Evolutionary conservation across 176 grass and related monocot genomes (phyloP).

Genomic region (Alloteropsis semialata): DNA sequence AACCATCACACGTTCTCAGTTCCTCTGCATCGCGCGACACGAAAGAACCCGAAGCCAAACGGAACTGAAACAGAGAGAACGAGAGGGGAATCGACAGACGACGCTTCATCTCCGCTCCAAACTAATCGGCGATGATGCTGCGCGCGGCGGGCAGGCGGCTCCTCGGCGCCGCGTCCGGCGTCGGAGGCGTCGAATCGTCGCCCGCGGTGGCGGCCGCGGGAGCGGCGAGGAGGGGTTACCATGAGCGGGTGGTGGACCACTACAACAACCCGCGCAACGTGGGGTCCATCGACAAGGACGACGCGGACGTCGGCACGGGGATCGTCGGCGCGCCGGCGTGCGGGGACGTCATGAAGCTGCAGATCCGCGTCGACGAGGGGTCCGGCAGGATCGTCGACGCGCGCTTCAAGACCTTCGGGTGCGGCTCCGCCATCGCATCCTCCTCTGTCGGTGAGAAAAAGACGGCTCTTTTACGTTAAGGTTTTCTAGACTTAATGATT

Average conservation of each 20-base stretch:
- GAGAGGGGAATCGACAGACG: conserved; percentile 16
- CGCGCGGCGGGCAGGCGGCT: conserved; percentile 19
- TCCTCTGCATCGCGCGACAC: background rate
- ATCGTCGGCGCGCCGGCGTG: conserved; percentile 90
- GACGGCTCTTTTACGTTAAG: too few species aligned
- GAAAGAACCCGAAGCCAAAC: background rate
- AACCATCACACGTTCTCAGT: background rate
- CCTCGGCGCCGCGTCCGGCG: background rate
- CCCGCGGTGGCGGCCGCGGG: background rate
- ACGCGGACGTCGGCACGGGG: conserved; percentile 69
- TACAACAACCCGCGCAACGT: conserved; percentile 94
- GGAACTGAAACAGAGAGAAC: background rate
- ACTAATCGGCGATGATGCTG: conserved; percentile 26
- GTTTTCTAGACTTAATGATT: too few species aligned
- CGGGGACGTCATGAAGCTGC: conserved; percentile 97
- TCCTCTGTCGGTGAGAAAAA: conserved; percentile 76
- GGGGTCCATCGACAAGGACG: conserved; percentile 84
- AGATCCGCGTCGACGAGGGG: conserved; percentile 74
- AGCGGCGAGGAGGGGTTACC: conserved; percentile 47
- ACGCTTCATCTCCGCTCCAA: background rate
- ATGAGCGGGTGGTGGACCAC: conserved; percentile 93
- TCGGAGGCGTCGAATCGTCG: background rate
- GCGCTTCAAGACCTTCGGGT: conserved; percentile 96
- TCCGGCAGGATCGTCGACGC: conserved; percentile 78
- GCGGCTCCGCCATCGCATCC: conserved; percentile 88